A percentile compares a stretch with the other conserved stretches of the same genome.
Evolutionary conservation across 1,284 basidiomycete genomes (phyloP).

Genomic region (Trichosporon asahii): DNA sequence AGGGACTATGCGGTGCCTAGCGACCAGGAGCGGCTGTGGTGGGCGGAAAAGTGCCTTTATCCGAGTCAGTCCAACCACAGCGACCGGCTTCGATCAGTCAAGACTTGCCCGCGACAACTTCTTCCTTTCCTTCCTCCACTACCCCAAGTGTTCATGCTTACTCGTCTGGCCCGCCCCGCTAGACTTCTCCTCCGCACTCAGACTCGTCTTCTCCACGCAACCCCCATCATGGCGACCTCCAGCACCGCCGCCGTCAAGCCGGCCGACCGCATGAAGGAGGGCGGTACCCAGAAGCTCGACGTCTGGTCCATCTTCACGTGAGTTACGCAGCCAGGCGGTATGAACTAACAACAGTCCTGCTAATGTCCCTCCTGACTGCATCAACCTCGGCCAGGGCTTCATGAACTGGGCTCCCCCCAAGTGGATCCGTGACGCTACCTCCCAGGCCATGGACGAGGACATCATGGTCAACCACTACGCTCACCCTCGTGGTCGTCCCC

Average conservation of each 20-base stretch:
- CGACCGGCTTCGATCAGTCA: too few relatives aligned
- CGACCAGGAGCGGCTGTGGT: background rate
- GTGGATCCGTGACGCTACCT: constrained; percentile 76
- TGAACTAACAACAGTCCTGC: constrained; percentile 60
- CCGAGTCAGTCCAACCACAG: background rate
- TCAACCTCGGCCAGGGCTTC: constrained; percentile 91
- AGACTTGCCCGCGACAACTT: background rate
- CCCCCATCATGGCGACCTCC: constrained; percentile 32
- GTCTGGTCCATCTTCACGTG: constrained; percentile 93
- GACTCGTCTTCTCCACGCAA: constrained; percentile 14
- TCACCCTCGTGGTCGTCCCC: constrained; percentile 79
- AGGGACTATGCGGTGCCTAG: background rate
- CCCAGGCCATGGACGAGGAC: constrained; percentile 62
- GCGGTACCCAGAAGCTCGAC: constrained; percentile 59
- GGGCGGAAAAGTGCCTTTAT: constrained; percentile 4
- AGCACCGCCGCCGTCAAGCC: constrained; percentile 36
- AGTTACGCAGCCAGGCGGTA: constrained; percentile 38
- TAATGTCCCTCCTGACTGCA: constrained; percentile 78
- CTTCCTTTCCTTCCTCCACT: background rate
- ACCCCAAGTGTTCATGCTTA: constrained; percentile 12
- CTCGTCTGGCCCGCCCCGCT: constrained; percentile 7
- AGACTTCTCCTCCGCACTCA: constrained; percentile 1
- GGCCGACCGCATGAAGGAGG: constrained; percentile 47
- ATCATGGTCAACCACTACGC: constrained; percentile 82
- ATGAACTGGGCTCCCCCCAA: constrained; percentile 78